Conservation (phyloP, 352 stramenopile species). For the Phytophthora podocarpi region DNA sequence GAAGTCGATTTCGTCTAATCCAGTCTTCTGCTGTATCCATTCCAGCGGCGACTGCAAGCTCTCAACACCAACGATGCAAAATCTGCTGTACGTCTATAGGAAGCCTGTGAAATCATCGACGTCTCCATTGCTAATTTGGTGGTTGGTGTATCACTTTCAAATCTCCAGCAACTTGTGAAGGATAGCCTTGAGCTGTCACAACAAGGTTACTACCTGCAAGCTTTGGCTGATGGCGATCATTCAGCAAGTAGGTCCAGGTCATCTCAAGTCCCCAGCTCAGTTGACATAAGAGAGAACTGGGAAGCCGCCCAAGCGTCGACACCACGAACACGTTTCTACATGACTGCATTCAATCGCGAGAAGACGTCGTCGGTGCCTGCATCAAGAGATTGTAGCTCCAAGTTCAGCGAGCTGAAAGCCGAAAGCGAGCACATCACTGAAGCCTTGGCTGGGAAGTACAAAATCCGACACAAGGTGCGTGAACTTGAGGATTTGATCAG, state of each 20-base stretch:
- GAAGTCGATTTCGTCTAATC: background rate
- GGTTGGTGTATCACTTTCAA: background rate
- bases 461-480: slow-evolving; percentile 51
- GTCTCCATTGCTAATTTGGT: background rate
- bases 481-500: background rate
- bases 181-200: slow-evolving; percentile 55
- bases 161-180: slow-evolving; percentile 37
- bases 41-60: slow-evolving; percentile 29
- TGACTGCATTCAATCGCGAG: slow-evolving; percentile 42
- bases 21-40: background rate
- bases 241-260: slow-evolving; percentile 17
- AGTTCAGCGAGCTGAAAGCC: slow-evolving; percentile 42
- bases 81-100: slow-evolving; percentile 15
- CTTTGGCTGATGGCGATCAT: slow-evolving; percentile 34
- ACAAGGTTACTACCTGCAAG: slow-evolving; percentile 57
- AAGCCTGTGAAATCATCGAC: background rate
- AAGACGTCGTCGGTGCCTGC: slow-evolving; percentile 5
- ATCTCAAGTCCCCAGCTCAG: slow-evolving; percentile 24
- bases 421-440: slow-evolving; percentile 37
- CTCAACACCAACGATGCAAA: slow-evolving; percentile 16
- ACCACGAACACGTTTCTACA: slow-evolving; percentile 41
- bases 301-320: slow-evolving; percentile 4
- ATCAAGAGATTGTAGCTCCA: slow-evolving; percentile 11
- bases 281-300: slow-evolving; percentile 3
- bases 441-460: slow-evolving; percentile 45